Base-by-base conservation (phyloP, 139 green algal genomes). In the Closterium sp. region DNA sequence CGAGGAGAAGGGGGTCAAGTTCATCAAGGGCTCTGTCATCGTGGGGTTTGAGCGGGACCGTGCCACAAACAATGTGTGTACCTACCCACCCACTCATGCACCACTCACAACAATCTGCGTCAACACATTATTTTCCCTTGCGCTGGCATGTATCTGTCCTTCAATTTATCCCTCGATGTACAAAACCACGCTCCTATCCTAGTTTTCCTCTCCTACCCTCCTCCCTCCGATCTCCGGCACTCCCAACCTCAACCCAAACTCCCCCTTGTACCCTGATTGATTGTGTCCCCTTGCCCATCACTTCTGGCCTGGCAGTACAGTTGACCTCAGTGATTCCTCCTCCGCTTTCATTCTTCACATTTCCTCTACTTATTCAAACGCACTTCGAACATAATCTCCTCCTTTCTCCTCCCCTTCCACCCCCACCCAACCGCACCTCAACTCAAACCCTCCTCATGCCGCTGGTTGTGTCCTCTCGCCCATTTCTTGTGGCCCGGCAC, bases 11-110 rank as follows among this genome's bases (percentile, higher is more conserved):
- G 94, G 94, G 32, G 87, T 94, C 19, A 95, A 17, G 32, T 96
- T 96, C 86, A 31, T 96, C 24, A 96, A 98, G 93, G 96, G 97
- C 70, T 94, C 96, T 22, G 89, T 94, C 0, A 97, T 95, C 1
- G 95, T 95, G 1, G 93, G 89, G 7, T 96, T 98, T 42, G 87
- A 92, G 9, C 10, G 21, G 19, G 79, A 85, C 89, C 31, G 73
- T 2, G 10, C 45, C 45, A 70, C 45, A 70, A 70, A 70, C 45
- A 70, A 70, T 70, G 45, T 70, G 6, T 70, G 45, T 70, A 1
- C 85, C 85, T 88, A 38, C 85, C 28, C 9, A 31, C 85, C 17
- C 85, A 22, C 17, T 27, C 28, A 10, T 31, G 85, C 85, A 31
- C 85, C 28, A 31, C 85, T 88, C 85, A 22, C 13, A 31, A 22